Conservation (phyloP, 1,139 yeast genomes). For the Kurtzmaniella quercitrusa region DNA sequence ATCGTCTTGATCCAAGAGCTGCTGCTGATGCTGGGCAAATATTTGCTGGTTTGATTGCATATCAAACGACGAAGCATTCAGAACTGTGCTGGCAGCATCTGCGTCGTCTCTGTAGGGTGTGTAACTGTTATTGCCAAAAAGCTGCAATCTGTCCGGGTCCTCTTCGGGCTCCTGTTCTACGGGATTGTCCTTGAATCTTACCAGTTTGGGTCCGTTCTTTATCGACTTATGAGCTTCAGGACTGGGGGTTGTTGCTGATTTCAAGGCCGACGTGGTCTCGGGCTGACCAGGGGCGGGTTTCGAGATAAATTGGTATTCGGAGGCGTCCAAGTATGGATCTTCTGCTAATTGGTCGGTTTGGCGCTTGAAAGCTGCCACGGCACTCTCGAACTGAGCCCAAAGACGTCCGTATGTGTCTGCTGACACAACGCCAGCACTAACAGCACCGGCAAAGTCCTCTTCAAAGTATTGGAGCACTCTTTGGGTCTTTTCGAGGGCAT, state of each 20-base stretch:
- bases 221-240: too few species aligned
- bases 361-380: slow-evolving; percentile 18
- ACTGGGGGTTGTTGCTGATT: neutral
- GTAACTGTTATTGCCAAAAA: slow-evolving; percentile 18
- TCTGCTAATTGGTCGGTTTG: slow-evolving; percentile 18
- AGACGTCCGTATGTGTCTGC: neutral
- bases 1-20: slow-evolving; percentile 57
- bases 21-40: slow-evolving; percentile 67
- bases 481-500: slow-evolving; percentile 33
- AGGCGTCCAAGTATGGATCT: slow-evolving; percentile 29
- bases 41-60: slow-evolving; percentile 45
- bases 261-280: slow-evolving; percentile 9
- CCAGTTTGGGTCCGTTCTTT: slow-evolving; percentile 34
- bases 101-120: slow-evolving; percentile 36
- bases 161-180: slow-evolving; percentile 17
- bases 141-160: slow-evolving; percentile 15
- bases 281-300: slow-evolving; percentile 3
- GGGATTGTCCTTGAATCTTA: slow-evolving; percentile 48
- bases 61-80: slow-evolving; percentile 16
- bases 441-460: slow-evolving; percentile 23
- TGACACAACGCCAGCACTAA: neutral
- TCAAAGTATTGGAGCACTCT: slow-evolving; percentile 27
- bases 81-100: slow-evolving; percentile 6
- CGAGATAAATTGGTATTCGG: slow-evolving; percentile 29
- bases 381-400: slow-evolving; percentile 12